A percentile compares a stretch with the other conserved stretches of the same genome.
Evolutionary conservation across 2,329 filamentous ascomycete species (phyloP).

Genomic region (Fusarium sp.): DNA sequence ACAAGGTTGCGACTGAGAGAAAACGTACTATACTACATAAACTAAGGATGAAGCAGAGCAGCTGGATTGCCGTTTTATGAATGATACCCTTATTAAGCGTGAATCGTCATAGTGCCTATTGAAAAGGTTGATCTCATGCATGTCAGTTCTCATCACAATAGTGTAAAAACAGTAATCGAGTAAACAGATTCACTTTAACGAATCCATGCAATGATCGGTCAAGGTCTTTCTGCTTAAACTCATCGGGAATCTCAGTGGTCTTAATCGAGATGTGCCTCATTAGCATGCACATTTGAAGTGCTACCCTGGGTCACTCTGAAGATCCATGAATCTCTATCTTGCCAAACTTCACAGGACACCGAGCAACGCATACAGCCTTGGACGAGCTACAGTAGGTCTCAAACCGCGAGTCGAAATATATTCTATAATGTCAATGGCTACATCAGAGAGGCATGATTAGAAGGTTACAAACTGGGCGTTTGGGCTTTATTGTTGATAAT

Average conservation of each 20-base stretch:
- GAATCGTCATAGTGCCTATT: background rate
- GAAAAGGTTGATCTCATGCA: background rate
- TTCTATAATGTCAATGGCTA: background rate
- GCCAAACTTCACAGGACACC: background rate
- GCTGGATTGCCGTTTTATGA: no score
- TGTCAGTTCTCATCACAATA: background rate
- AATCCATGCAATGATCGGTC: background rate
- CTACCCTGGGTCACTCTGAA: background rate
- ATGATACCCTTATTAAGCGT: background rate
- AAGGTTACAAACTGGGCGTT: background rate
- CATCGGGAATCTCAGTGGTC: accelerated
- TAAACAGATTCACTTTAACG: no score
- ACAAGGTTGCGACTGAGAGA: background rate
- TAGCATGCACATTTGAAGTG: background rate
- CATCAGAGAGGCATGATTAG: background rate
- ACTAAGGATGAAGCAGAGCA: background rate
- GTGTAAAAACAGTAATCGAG: background rate
- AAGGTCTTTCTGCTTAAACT: accelerated
- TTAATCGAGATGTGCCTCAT: background rate
- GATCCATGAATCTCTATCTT: background rate
- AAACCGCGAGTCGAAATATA: accelerated
- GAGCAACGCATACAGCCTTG: no score
- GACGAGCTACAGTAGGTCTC: background rate
- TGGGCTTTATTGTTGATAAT: no score
- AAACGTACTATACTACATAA: no score